Evolutionary conservation across 371 early-diverging fungal genomes (phyloP), one percentile per base, ranked within the genome.

Genomic region (Mucor circinelloides): DNA sequence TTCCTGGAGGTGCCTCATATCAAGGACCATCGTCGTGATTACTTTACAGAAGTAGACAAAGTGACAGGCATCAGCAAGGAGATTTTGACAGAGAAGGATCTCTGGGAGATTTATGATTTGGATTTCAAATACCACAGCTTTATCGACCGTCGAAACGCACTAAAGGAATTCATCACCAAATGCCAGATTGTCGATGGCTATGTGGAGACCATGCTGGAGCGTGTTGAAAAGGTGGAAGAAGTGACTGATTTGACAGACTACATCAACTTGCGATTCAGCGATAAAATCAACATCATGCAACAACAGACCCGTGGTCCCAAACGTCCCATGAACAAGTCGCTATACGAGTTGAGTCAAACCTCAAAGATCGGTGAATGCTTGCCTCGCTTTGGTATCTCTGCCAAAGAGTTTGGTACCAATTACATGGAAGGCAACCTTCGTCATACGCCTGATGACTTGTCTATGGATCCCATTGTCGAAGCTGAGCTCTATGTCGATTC

Each of bases 1-100:
- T 83, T 87, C 60, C 82, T 91, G 58, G 98, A 98, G 76, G 96
- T 99, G 9, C 98, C 98, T 6, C 96, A 91, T 71, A 93, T 99
- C 66, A 84, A 86, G 38, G 85, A 86, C 19, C 95, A 98, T 71
- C 90, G 96, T 34, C 89, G 91, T 56, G 99, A 99, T 75, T 90
- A 90, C 65, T 87, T 93, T 65, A 86, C 85, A 8, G 76, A 76
- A 17, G 76, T 84, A 15, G 82, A 87, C 38, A 72, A 70, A 6
- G 63, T 23, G 2, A 79, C 82, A 0, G 79, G 79, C 4, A 66
- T 66, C 7, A 75, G 82, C 23, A 78, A 75, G 12, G 87, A 87
- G 15, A 85, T 90, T 50, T 83, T 93, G 69, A 79, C 83, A 0
- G 71, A 83, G 6, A 87, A 87, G 15, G 95, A 95, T 70, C 72